phyloP scores from a whole-genome alignment of 2,329 filamentous ascomycete species.

The Conoideocrella luteorostrata region DNA sequence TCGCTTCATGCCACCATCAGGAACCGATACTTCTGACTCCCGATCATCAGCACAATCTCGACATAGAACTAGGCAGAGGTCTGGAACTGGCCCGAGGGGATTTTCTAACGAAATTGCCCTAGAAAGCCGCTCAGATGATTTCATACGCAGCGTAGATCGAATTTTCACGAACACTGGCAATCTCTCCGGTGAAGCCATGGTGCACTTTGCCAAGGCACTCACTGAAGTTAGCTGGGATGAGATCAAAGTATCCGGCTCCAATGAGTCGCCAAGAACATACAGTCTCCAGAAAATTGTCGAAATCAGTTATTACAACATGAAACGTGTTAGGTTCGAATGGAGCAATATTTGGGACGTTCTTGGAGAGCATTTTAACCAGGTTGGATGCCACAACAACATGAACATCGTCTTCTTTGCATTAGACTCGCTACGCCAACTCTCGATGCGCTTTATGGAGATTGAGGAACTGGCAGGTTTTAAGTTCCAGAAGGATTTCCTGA shows the following conservation, averaged over 20 bases:
- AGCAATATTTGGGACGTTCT: constrained; percentile 95
- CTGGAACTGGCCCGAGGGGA: constrained; percentile 55
- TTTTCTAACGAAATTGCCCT: constrained; percentile 77
- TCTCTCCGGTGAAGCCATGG: constrained; percentile 86
- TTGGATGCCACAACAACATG: constrained; percentile 94
- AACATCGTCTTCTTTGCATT: constrained; percentile 96
- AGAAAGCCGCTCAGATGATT: constrained; percentile 87
- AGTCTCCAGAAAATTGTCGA: constrained; percentile 97
- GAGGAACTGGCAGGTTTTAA: constrained; percentile 98
- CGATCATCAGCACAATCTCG: constrained; percentile 62
- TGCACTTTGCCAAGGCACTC: constrained; percentile 86
- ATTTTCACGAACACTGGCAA: constrained; percentile 97
- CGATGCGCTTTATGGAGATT: constrained; percentile 98
- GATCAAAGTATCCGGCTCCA: constrained; percentile 93
- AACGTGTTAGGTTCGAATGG: constrained; percentile 96
- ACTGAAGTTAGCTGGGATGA: constrained; percentile 99
- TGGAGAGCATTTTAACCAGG: constrained; percentile 97
- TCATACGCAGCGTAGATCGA: constrained; percentile 85
- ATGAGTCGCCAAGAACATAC: constrained; percentile 92
- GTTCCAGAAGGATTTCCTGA: constrained; percentile 98
- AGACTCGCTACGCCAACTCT: constrained; percentile 89
- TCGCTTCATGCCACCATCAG: constrained; percentile 57
- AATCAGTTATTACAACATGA: constrained; percentile 99
- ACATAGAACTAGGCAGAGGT: constrained; percentile 38
- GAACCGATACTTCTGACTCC: constrained; percentile 48